These are phyloP conservation scores for Crataegus laevigata DNA, from an alignment of 306 rosid genomes.

Conservation along the genomic window DNA sequence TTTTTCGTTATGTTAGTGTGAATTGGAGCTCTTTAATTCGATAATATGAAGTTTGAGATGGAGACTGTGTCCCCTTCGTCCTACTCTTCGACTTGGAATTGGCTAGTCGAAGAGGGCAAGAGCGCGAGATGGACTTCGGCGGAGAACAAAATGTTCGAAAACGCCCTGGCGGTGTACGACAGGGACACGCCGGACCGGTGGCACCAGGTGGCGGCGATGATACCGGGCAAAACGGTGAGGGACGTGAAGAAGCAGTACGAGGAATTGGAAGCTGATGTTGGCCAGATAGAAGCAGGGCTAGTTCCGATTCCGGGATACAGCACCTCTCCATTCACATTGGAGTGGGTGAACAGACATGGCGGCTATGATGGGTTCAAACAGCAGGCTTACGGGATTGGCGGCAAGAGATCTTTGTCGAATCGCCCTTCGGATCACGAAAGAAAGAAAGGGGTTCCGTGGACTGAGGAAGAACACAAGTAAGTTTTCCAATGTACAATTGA, in stretches of 20 bases:
- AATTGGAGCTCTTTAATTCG: constrained; percentile 1
- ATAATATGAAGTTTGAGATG: constrained; percentile 60
- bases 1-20: not conserved
- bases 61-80: constrained; percentile 60
- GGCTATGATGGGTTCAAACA: constrained; percentile 49
- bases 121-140: constrained; percentile 60
- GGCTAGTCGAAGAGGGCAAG: constrained; percentile 43
- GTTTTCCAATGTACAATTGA: not conserved
- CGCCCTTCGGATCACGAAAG: constrained; percentile 67
- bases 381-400: constrained; percentile 38
- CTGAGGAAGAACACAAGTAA: constrained; percentile 92
- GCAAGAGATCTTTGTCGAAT: constrained; percentile 45
- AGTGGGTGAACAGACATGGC: constrained; percentile 53
- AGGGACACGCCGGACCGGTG: constrained; percentile 79
- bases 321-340: constrained; percentile 57
- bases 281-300: constrained; percentile 73
- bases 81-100: constrained; percentile 32
- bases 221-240: constrained; percentile 63
- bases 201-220: constrained; percentile 68
- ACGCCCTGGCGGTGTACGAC: constrained; percentile 75
- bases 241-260: constrained; percentile 70
- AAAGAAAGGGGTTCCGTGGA: constrained; percentile 94
- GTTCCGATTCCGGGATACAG: constrained; percentile 68
- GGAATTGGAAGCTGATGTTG: constrained; percentile 67
- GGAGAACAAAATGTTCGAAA: constrained; percentile 85